These are phyloP conservation scores for Neospermospora avenae DNA, from an alignment of 2,329 filamentous ascomycete species.

Conservation along the genomic window DNA sequence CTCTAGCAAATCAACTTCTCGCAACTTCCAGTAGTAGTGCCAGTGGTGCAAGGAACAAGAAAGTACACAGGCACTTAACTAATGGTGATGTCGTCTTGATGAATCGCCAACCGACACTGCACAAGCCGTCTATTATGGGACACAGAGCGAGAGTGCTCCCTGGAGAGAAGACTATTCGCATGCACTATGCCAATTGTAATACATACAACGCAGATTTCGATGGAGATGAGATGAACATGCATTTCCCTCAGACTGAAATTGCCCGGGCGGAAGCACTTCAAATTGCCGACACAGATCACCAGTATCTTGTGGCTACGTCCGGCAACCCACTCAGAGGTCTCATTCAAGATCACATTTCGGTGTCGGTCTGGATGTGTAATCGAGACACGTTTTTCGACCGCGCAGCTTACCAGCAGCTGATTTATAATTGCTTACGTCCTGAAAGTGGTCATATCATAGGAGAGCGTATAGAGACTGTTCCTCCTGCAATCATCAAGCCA, in stretches of 20 bases:
- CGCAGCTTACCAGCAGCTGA: constrained; percentile 87
- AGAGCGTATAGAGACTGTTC: constrained; percentile 76
- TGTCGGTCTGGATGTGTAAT: constrained; percentile 86
- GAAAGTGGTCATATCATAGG: constrained; percentile 85
- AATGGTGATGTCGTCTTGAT: constrained; percentile 97
- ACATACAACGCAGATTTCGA: constrained; percentile 99
- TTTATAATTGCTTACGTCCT: constrained; percentile 85
- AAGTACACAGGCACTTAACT: constrained; percentile 91
- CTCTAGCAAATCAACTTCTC: constrained; percentile 88
- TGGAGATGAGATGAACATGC: constrained; percentile 99
- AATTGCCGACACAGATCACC: constrained; percentile 94
- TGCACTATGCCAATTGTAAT: constrained; percentile 99
- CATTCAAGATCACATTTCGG: constrained; percentile 97
- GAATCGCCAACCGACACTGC: constrained; percentile 96
- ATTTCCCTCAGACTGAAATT: constrained; percentile 96
- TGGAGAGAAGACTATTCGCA: constrained; percentile 94
- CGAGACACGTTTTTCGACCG: constrained; percentile 87
- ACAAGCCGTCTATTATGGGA: constrained; percentile 99
- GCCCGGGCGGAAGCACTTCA: constrained; percentile 89
- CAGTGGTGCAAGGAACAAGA: constrained; percentile 82
- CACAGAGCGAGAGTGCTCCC: constrained; percentile 89
- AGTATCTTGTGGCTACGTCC: constrained; percentile 90
- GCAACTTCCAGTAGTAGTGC: constrained; percentile 74
- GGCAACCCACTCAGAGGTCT: constrained; percentile 92
- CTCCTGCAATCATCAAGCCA: constrained; percentile 80